A percentile compares a stretch with the other conserved stretches of the same genome.
These are phyloP conservation scores for Primulina huaijiensis DNA, from an alignment of 257 asterid species.

Conservation along the genomic window DNA sequence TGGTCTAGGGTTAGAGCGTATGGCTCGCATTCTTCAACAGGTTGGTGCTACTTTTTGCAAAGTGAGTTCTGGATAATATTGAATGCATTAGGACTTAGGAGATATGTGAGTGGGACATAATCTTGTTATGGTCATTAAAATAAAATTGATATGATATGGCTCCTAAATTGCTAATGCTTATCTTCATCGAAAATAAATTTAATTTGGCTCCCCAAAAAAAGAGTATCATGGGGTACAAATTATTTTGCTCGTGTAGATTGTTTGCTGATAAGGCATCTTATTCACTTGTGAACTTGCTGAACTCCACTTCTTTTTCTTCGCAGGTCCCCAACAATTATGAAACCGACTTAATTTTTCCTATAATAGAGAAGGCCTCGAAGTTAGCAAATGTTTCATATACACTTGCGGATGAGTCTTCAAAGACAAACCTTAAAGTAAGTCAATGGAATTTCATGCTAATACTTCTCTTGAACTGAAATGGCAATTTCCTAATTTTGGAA, in stretches of 20 bases:
- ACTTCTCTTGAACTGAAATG: slow-evolving; percentile 19
- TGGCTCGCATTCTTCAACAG: slow-evolving; percentile 93
- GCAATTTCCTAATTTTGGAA: slow-evolving; percentile 18
- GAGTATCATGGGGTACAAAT: background rate
- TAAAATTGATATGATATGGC: background rate
- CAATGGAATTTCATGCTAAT: slow-evolving; percentile 15
- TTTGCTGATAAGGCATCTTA: background rate
- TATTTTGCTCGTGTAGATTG: background rate
- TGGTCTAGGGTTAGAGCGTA: slow-evolving; percentile 94
- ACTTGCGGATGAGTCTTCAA: slow-evolving; percentile 59
- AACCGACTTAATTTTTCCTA: slow-evolving; percentile 83
- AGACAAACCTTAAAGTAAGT: slow-evolving; percentile 72
- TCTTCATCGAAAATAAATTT: background rate
- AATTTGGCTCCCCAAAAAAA: background rate
- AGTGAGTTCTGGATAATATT: background rate
- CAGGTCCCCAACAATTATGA: slow-evolving; percentile 96
- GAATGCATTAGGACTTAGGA: background rate
- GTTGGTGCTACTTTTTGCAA: slow-evolving; percentile 27
- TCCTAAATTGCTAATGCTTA: background rate
- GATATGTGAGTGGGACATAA: background rate
- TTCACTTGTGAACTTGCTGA: slow-evolving; percentile 16
- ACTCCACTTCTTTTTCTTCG: slow-evolving; percentile 22
- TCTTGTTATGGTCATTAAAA: background rate
- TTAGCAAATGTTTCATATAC: slow-evolving; percentile 67
- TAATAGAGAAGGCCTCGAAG: slow-evolving; percentile 76